Evolutionary conservation across 352 stramenopile species (phyloP), one percentile per base, ranked within the genome.

Genomic region (Peronospora belbahrii): DNA sequence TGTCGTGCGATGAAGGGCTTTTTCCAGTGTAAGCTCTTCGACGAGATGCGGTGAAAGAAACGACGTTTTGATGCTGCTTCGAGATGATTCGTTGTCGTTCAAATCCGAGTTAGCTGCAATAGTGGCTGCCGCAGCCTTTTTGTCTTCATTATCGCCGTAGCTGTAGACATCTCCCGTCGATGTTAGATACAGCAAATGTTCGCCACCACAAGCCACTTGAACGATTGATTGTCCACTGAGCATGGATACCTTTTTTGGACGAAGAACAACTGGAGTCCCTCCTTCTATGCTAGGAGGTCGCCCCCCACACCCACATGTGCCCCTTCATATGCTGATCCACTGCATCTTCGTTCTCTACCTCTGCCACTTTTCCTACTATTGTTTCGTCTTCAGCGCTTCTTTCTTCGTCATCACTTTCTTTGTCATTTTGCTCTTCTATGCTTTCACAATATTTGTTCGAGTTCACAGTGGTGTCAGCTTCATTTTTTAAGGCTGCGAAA

Each of bases 1-100:
- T 14, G 66, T 67, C 1, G 67, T 85, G 24, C 64, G 62, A 52
- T 89, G 69, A 35, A 92, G 50, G 4, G 80, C 80, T 31, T 92
- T 92, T 35, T 88, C 80, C 4, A 92, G 33, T 11, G 80, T 74
- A 33, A 92, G 74, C 33, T 85, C 75, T 65, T 92, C 74, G 6
- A 92, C 70, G 6, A 92, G 55, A 34, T 70, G 76, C 22, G 80
- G 80, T 0, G 60, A 41, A 14, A 74, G 36, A 34, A 88, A 85
- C 1, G 62, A 83, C 10, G 56, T 31, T 15, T 52, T 65, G 11
- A 47, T 33, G 22, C 27, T 43, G 6, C 43, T 47, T 19, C 56
- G 47, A 4, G 48, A 31, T 9, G 41, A 37, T 17, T 56, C 41
- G 14, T 30, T 37, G 37, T 46, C 19, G 15, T 30, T 33, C 2